Evolutionary conservation across 257 asterid species (phyloP), one percentile per base, ranked within the genome.

Genomic region (Scutellaria baicalensis): DNA sequence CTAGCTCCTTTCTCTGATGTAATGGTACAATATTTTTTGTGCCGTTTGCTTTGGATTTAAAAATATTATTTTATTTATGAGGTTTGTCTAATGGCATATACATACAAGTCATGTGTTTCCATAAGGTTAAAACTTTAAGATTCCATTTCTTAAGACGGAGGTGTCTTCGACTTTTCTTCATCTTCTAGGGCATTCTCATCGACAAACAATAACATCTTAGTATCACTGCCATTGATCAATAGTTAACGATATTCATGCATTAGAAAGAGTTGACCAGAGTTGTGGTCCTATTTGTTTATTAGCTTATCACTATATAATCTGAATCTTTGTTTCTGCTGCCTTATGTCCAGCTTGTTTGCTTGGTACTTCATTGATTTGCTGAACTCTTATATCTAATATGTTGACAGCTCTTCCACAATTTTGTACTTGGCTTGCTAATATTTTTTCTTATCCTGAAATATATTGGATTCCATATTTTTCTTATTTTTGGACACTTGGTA

Each of bases 1-100:
- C 78, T 78, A 57, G 79, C 89, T 51, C 75, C 81, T 47, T 86
- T 80, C 68, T 73, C 96, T 1, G 89, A 74, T 75, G 88, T 64
- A 36, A 84, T 82, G 96, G 98, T 92, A 84, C 77, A 47, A 59
- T 39, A 52, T 60, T 16, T 60, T 16, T 38, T 33, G 8, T 52
- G 21, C 69, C n/a, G 21, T 68, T 36, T 36, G 16, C 62, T 31
- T 35, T 45, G 47, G 51, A 20, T 49, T 64, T 11, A 7, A 43
- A 31, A 55, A 27, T 12, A 20, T 9, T 11, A 54, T 62, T 52
- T 8, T 23, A 52, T 70, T 36, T 39, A 11, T 57, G 49, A 50
- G 36, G 4, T 8, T 68, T 45, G 42, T 59, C 9, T 9, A 43
- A 66, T 36, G 55, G 35, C 43, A 47, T 64, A 40, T 40, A 36